phyloP scores from a whole-genome alignment of 2,329 filamentous ascomycete species.

The Sarocladium brachiariae region DNA sequence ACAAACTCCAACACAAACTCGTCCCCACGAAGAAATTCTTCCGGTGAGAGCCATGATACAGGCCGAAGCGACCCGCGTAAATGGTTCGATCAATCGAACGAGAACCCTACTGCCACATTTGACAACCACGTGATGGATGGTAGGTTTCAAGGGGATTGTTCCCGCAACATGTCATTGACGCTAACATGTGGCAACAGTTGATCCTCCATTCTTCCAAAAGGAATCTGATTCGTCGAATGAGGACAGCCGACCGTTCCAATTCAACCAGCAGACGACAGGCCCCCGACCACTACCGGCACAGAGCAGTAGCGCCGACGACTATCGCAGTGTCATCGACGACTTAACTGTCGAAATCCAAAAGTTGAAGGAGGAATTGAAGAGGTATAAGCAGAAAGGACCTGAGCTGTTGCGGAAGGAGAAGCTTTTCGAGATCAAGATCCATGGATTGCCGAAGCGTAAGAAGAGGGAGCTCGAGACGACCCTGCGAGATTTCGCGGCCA shows the following conservation, averaged over 20 bases:
- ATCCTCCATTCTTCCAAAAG: conserved; percentile 47
- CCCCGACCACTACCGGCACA: conserved; percentile 12
- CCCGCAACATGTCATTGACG: not conserved
- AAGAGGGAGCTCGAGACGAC: conserved; percentile 70
- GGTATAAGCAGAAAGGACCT: conserved; percentile 61
- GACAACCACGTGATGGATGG: conserved; percentile 42
- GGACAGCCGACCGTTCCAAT: conserved; percentile 15
- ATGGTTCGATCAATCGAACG: conserved; percentile 50
- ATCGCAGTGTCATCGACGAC: conserved; percentile 70
- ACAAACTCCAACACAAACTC: conserved; percentile 12
- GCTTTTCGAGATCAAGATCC: conserved; percentile 75
- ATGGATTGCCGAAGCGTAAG: conserved; percentile 64
- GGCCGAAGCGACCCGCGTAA: conserved; percentile 41
- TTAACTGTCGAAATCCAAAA: conserved; percentile 69
- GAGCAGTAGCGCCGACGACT: conserved; percentile 58
- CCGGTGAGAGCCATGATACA: conserved; percentile 42
- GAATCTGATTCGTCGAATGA: conserved; percentile 36
- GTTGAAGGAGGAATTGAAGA: conserved; percentile 61
- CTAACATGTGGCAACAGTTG: conserved; percentile 28
- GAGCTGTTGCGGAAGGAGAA: conserved; percentile 66
- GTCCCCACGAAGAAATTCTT: conserved; percentile 33
- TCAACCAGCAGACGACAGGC: conserved; percentile 8
- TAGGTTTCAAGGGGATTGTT: conserved; percentile 14
- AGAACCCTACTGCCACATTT: conserved; percentile 37
- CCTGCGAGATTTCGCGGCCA: conserved; percentile 62